Evolutionary conservation across 1,139 yeast genomes (phyloP), one percentile per base, ranked within the genome.

Genomic region (Lodderomyces metapsilosis): DNA sequence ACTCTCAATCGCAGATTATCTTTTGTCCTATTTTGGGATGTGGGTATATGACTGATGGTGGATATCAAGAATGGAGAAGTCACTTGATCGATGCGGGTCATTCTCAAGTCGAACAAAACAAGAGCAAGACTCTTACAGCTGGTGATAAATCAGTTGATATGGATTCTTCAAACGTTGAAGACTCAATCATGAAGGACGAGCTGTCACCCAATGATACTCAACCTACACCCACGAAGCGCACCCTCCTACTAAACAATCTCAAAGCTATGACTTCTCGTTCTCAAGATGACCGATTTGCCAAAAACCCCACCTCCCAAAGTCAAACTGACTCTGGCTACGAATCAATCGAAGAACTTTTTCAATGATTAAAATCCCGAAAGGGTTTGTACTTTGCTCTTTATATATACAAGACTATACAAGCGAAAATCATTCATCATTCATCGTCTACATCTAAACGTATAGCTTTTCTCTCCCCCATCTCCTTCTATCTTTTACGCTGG

Each of bases 1-100:
- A 69, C 1, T 12, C 47, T 8, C 60, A 57, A 41, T 54, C 50
- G 12, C 73, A 65, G 43, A 67, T 68, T 1, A 54, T 65, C 38
- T 49, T 63, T 8, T 70, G 76, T 46, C 75, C 76, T 1, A 45
- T 70, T 17, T 50, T 71, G 28, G 76, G 76, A 4, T 71, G 76
- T 51, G 71, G 66, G 3, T 69, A 51, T 45, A 60, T 65, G 58
- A 66, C 74, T 0, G 72, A 66, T 35, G 63, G 57, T 8, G 68
- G 72, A 2, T 70, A 66, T 46, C 43, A 52, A 12, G 64, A 57
- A 23, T 68, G 68, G 65, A 51, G 63, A 40, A 31, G 46, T 4
- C 76, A 71, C 53, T 56, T 68, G 21, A 24, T 41, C 16, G 17
- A 24, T 7, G 34, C 35, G 4, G 30, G 25, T 16, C 44, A 41